phyloP scores from a whole-genome alignment of 2,329 filamentous ascomycete genomes.

The Colletotrichum viniferum region DNA sequence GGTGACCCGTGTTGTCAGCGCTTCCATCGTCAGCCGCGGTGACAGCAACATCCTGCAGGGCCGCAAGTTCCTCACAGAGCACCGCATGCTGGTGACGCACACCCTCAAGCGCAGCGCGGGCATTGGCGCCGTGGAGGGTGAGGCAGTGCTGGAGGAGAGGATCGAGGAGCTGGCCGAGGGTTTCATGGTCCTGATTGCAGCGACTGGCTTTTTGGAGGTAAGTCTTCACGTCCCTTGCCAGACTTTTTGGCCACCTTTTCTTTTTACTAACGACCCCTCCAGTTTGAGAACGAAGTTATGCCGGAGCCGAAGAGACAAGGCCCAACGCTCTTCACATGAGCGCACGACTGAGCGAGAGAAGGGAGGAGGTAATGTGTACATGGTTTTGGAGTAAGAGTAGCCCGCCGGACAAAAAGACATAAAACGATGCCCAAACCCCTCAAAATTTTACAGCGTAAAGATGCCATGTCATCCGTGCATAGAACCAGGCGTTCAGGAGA shows the following conservation, averaged over 20 bases:
- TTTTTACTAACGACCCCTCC: background rate
- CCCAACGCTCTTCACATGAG: conserved; percentile 45
- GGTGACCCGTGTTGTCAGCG: conserved; percentile 80
- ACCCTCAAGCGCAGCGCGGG: conserved; percentile 89
- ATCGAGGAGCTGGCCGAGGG: conserved; percentile 82
- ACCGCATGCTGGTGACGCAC: conserved; percentile 82
- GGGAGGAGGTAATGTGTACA: background rate
- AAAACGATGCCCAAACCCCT: background rate
- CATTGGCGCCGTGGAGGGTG: conserved; percentile 61
- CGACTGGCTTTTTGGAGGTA: conserved; percentile 88
- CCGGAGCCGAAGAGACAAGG: conserved; percentile 36
- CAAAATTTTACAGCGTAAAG: background rate
- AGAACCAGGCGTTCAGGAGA: conserved; percentile 19
- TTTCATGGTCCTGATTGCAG: conserved; percentile 80
- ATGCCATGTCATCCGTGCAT: conserved; percentile 7
- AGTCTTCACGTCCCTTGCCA: conserved; percentile 32
- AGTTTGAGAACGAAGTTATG: conserved; percentile 46
- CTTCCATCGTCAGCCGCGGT: conserved; percentile 81
- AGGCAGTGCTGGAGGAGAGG: conserved; percentile 58
- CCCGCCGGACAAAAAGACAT: background rate
- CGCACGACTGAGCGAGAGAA: background rate
- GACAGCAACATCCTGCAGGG: conserved; percentile 83
- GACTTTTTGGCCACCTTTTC: background rate
- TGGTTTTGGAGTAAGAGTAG: background rate
- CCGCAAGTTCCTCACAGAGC: conserved; percentile 79